Evolutionary conservation across 208 protist genomes (phyloP), one percentile per base, ranked within the genome.

Genomic region (Naegleria lovaniensis): DNA sequence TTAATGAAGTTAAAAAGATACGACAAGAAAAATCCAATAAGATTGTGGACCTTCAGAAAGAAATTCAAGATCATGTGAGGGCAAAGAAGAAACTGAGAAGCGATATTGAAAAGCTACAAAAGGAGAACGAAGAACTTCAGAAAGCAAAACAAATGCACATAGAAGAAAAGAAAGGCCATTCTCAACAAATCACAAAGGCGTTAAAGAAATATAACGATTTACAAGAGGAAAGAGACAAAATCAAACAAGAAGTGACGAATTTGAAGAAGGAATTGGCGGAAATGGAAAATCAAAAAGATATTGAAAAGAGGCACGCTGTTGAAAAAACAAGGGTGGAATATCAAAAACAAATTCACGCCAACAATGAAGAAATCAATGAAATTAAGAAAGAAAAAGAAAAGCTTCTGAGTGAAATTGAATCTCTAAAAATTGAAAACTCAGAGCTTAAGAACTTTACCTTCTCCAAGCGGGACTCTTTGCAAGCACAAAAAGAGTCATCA

Each of bases 41-140:
- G 29, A 79, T 79, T n/a, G 36, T 79, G 25, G 67, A 79, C 67
- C 67, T 79, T 36, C 67, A 79, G n/a, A 79, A 79, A 79, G 67
- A 79, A 79, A 79, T 79, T 36, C 67, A 79, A n/a, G 67, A 36
- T 0, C 16, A 36, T 36, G n/a, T 79, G 6, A 79, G n/a, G n/a
- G 9, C 67, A 79, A 79, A 36, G n/a, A 79, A 79, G 9, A 33
- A 25, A 7, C 29, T 79, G 5, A 79, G 36, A 9, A 36, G 5
- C 2, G 67, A 79, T 36, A 11, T 79, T 36, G 67, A 79, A 9
- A 79, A 79, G 36, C 25, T 79, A 79, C 29, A 29, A 29, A 79
- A 79, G 67, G 67, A 79, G 9, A 79, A 79, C 9, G 67, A 79
- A 79, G 67, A 79, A 9, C 29, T 79, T 0, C 9, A 25, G n/a